Percentiles rank a stretch among this genome's conserved stretches.
Conservation (phyloP, 2,329 filamentous ascomycete genomes). For the Diplocarpon mali region DNA sequence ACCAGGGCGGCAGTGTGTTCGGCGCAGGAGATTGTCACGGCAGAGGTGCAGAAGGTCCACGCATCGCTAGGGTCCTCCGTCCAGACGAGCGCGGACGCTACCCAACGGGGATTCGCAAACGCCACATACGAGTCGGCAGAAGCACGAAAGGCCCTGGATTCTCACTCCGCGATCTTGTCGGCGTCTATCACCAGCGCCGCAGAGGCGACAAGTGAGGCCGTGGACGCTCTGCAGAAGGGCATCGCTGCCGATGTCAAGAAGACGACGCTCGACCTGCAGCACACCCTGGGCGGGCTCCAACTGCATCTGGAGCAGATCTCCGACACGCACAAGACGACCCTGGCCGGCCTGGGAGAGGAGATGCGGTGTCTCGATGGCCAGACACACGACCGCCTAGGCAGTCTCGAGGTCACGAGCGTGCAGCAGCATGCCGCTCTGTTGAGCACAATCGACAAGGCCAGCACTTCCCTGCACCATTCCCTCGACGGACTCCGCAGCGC, state of each 20-base stretch:
- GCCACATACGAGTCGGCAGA: neutral
- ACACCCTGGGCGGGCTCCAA: neutral
- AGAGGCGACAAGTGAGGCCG: neutral
- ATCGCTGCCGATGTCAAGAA: conserved; percentile 1
- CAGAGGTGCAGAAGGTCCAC: neutral
- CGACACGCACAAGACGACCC: neutral
- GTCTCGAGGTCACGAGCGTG: neutral
- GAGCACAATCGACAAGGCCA: neutral
- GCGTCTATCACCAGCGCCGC: neutral
- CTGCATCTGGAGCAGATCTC: neutral
- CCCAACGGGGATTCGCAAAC: neutral
- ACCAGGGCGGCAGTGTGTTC: neutral
- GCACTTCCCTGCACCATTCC: neutral
- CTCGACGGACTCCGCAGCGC: neutral
- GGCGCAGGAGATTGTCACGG: neutral
- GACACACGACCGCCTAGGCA: neutral
- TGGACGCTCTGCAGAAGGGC: conserved; percentile 1
- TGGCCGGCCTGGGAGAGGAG: neutral
- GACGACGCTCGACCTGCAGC: neutral
- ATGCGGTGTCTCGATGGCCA: neutral
- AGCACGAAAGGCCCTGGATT: neutral
- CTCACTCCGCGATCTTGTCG: neutral
- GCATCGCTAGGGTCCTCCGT: neutral
- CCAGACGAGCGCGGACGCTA: neutral
- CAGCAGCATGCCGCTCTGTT: neutral